These are phyloP conservation scores for Gorgonomyces haynaldii DNA, from an alignment of 192 early-diverging fungal genomes.

Conservation along the genomic window DNA sequence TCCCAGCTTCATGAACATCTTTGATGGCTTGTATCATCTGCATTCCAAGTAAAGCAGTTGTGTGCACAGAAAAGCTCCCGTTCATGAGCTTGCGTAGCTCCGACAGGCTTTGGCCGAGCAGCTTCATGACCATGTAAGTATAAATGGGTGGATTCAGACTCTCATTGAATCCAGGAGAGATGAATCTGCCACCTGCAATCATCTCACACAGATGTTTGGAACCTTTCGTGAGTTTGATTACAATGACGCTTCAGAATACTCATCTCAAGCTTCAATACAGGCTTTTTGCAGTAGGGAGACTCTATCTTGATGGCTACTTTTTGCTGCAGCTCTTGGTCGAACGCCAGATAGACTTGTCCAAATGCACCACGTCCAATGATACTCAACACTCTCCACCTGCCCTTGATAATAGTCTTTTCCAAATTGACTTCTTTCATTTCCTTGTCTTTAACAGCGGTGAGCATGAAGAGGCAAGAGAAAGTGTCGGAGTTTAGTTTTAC, in stretches of 20 bases:
- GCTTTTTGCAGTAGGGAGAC: conserved; percentile 29
- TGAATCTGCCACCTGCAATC: conserved; percentile 28
- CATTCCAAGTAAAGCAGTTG: conserved; percentile 26
- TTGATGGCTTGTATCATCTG: conserved; percentile 44
- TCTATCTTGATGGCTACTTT: conserved; percentile 47
- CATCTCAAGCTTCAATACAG: conserved; percentile 41
- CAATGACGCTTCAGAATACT: conserved; percentile 12
- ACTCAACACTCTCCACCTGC: not conserved
- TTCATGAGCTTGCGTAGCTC: conserved; percentile 25
- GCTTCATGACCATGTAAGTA: conserved; percentile 43
- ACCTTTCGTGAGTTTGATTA: conserved; percentile 7
- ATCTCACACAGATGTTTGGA: conserved; percentile 24
- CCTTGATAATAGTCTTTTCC: not conserved
- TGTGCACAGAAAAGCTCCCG: conserved; percentile 22
- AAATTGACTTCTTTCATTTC: not conserved
- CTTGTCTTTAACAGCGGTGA: not conserved
- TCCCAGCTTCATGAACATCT: conserved; percentile 31
- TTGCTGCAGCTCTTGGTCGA: conserved; percentile 18
- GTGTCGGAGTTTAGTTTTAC: conserved; percentile 6
- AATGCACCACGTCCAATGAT: conserved; percentile 44
- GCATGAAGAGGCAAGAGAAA: too few species aligned
- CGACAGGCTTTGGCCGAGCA: conserved; percentile 45
- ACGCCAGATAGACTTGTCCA: conserved; percentile 39
- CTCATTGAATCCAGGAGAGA: conserved; percentile 13
- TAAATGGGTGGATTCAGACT: conserved; percentile 15